Evolutionary conservation across 2,329 filamentous ascomycete genomes (phyloP).

Genomic region (Herpotrichia juniperi): DNA sequence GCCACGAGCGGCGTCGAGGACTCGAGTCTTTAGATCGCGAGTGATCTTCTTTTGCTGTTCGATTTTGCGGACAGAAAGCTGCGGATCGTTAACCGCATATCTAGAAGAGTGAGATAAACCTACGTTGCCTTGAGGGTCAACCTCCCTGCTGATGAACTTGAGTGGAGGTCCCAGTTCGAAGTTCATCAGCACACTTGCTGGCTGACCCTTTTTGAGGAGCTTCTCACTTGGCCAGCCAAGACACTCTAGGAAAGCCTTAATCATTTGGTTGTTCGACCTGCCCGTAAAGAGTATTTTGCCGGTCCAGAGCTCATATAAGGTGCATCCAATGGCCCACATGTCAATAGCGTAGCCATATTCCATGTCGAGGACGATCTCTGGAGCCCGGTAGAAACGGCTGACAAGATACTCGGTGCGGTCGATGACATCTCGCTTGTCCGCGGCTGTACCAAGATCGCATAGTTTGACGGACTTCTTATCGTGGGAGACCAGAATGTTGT

Average conservation of each 20-base stretch:
- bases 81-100: constrained; percentile 16
- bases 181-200: constrained; percentile 74
- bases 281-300: constrained; percentile 97
- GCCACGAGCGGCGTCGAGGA: constrained; percentile 73
- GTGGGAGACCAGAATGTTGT: constrained; percentile 80
- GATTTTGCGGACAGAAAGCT: constrained; percentile 72
- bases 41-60: constrained; percentile 66
- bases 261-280: constrained; percentile 97
- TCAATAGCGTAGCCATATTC: constrained; percentile 93
- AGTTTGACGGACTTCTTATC: constrained; percentile 79
- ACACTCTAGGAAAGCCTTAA: constrained; percentile 94
- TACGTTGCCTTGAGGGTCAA: constrained; percentile 58
- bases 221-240: constrained; percentile 91
- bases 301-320: constrained; percentile 94
- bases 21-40: constrained; percentile 76
- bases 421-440: constrained; percentile 80
- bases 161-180: constrained; percentile 64
- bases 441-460: constrained; percentile 95
- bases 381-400: constrained; percentile 95
- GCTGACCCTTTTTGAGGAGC: constrained; percentile 79
- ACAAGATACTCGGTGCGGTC: constrained; percentile 95
- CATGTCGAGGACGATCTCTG: constrained; percentile 97
- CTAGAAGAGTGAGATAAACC: constrained; percentile 15
- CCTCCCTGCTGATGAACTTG: constrained; percentile 80
- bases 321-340: constrained; percentile 96